A percentile compares a stretch with the other conserved stretches of the same genome.
Evolutionary conservation across 2,329 filamentous ascomycete species (phyloP).

Genomic region (Orbilia quercus): DNA sequence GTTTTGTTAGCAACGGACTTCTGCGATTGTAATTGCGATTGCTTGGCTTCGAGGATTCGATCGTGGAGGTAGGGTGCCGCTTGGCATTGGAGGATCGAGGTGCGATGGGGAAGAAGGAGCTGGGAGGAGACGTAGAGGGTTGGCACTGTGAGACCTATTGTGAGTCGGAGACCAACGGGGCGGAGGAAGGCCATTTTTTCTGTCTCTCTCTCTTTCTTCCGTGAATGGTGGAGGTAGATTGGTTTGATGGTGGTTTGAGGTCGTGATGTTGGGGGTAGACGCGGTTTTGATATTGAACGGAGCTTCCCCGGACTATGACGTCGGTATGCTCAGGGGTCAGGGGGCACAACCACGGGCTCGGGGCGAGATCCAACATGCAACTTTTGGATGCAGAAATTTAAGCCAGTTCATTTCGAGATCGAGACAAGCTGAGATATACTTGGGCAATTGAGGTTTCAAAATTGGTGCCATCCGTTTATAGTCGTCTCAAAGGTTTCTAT

Average conservation of each 20-base stretch:
- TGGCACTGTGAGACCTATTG: constrained; percentile 40
- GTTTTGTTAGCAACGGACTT: not conserved
- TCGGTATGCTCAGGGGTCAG: too few species aligned
- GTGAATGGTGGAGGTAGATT: not conserved
- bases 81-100: constrained; percentile 39
- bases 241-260: not conserved
- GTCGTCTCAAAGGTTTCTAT: too few species aligned
- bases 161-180: constrained; percentile 40
- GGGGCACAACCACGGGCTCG: too few species aligned
- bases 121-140: constrained; percentile 50
- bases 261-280: too few species aligned
- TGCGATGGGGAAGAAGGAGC: constrained; percentile 30
- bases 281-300: too few species aligned
- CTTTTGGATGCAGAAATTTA: too few species aligned
- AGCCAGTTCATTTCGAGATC: too few species aligned
- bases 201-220: not conserved
- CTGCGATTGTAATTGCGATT: constrained; percentile 3
- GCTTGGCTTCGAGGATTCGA: constrained; percentile 24
- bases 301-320: constrained; percentile 16
- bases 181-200: constrained; percentile 36
- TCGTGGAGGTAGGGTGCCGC: constrained; percentile 29
- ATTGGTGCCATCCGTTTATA: too few species aligned
- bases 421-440: too few species aligned
- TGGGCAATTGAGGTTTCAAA: too few species aligned
- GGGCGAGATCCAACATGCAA: too few species aligned